Percentiles rank a stretch among this genome's conserved stretches.
Evolutionary conservation across 2,329 filamentous ascomycete species (phyloP).

Genomic region (Alternaria solani): DNA sequence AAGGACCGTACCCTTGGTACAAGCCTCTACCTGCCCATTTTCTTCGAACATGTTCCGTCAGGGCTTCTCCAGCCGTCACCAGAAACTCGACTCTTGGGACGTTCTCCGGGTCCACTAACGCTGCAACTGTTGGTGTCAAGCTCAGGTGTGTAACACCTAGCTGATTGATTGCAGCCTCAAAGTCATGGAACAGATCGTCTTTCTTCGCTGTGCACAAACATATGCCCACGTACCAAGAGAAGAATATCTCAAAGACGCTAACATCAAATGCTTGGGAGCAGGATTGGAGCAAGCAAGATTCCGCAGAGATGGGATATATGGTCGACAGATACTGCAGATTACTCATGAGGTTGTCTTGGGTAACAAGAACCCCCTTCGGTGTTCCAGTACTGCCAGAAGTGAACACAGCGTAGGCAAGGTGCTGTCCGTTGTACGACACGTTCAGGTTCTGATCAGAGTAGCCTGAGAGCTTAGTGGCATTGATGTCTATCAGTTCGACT

Average conservation of each 20-base stretch:
- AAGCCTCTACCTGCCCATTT: conserved; percentile 73
- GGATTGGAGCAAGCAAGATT: conserved; percentile 75
- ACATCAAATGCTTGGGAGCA: conserved; percentile 88
- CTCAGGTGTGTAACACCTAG: conserved; percentile 80
- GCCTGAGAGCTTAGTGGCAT: conserved; percentile 35
- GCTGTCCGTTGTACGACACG: conserved; percentile 53
- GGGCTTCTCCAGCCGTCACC: conserved; percentile 80
- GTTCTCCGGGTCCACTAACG: conserved; percentile 72
- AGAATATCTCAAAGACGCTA: conserved; percentile 91
- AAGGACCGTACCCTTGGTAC: conserved; percentile 82
- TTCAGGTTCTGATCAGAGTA: conserved; percentile 50
- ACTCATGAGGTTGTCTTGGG: conserved; percentile 76
- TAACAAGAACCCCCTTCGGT: conserved; percentile 81
- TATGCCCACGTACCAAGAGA: conserved; percentile 79
- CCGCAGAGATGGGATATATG: conserved; percentile 67
- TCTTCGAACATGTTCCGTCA: conserved; percentile 74
- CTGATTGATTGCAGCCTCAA: conserved; percentile 71
- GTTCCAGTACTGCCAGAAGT: conserved; percentile 83
- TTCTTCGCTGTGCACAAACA: conserved; percentile 79
- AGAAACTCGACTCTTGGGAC: conserved; percentile 77
- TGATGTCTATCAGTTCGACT: conserved; percentile 39
- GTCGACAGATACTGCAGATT: conserved; percentile 73
- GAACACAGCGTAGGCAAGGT: conserved; percentile 79
- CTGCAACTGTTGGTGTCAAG: conserved; percentile 84
- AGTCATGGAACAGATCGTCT: conserved; percentile 75